phyloP scores from a whole-genome alignment of 2,329 filamentous ascomycete species.

The Botrytis squamosa region DNA sequence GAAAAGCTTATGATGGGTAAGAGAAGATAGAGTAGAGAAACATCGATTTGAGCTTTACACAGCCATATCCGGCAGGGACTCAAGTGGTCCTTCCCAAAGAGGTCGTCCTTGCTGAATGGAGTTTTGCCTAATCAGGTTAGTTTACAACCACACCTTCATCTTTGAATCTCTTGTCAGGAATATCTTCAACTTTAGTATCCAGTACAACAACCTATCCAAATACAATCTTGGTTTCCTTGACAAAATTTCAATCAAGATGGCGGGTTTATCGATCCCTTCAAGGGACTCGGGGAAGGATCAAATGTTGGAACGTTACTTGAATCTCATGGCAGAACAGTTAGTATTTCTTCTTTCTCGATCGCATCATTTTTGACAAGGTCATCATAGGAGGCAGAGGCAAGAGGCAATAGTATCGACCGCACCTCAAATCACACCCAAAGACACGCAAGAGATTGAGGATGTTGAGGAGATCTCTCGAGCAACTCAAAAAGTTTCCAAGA shows the following conservation, averaged over 20 bases:
- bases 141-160: neutral
- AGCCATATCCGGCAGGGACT: neutral
- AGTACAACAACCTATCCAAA: neutral
- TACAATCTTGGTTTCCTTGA: too few species aligned
- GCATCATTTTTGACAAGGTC: neutral
- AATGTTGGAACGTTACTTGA: constrained; percentile 1
- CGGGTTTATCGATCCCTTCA: neutral
- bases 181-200: neutral
- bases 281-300: neutral
- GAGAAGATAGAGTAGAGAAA: neutral
- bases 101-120: too few species aligned
- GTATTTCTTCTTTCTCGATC: neutral
- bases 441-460: neutral
- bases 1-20: neutral
- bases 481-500: neutral
- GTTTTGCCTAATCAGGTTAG: neutral
- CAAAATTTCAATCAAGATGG: neutral
- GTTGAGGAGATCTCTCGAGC: neutral
- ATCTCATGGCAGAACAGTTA: neutral
- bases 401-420: neutral
- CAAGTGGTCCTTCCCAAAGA: neutral
- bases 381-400: neutral
- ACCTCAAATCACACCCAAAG: neutral
- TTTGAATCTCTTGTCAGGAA: neutral
- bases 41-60: fast-evolving